A percentile compares a stretch with the other conserved stretches of the same genome.
phyloP scores from a whole-genome alignment of 768 basidiomycete species.

The Butyriboletus loyo region DNA sequence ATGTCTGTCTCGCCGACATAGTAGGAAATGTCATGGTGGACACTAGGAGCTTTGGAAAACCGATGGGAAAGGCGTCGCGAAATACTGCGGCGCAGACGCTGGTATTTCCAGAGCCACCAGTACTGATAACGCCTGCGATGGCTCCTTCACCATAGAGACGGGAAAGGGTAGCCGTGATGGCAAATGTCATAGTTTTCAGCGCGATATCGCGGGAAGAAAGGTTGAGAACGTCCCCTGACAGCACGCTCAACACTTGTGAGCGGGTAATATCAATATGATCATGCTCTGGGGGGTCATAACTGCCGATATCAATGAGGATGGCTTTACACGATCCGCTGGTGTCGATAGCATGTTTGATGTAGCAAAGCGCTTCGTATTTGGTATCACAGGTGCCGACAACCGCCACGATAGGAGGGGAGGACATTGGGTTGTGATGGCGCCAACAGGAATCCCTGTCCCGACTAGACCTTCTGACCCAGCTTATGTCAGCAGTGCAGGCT shows the following conservation, averaged over 20 bases:
- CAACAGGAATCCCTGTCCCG: too few species aligned
- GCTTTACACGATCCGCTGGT: constrained; percentile 17
- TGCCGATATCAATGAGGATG: constrained; percentile 27
- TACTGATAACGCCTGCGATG: constrained; percentile 21
- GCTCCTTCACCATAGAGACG: constrained; percentile 5
- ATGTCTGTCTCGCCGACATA: constrained; percentile 33
- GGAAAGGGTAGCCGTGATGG: constrained; percentile 17
- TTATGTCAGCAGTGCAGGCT: constrained; percentile 20
- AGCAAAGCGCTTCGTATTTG: constrained; percentile 23
- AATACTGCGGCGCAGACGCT: constrained; percentile 23
- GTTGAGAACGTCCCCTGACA: not conserved
- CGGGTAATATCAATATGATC: constrained; percentile 22
- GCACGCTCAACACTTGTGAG: constrained; percentile 15
- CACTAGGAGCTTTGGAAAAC: constrained; percentile 29
- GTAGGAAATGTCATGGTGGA: constrained; percentile 28
- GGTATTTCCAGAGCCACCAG: constrained; percentile 28
- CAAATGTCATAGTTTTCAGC: constrained; percentile 17
- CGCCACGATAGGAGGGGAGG: constrained; percentile 15
- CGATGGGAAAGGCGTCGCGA: constrained; percentile 22
- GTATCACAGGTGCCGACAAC: constrained; percentile 31
- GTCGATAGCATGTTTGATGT: constrained; percentile 17
- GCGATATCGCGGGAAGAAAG: constrained; percentile 7
- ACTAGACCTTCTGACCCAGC: not conserved
- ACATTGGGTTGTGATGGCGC: not conserved
- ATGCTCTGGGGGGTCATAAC: constrained; percentile 12